A percentile compares a stretch with the other conserved stretches of the same genome.
Conservation (phyloP, 1,284 basidiomycete species). For the Tilletia setariae region DNA sequence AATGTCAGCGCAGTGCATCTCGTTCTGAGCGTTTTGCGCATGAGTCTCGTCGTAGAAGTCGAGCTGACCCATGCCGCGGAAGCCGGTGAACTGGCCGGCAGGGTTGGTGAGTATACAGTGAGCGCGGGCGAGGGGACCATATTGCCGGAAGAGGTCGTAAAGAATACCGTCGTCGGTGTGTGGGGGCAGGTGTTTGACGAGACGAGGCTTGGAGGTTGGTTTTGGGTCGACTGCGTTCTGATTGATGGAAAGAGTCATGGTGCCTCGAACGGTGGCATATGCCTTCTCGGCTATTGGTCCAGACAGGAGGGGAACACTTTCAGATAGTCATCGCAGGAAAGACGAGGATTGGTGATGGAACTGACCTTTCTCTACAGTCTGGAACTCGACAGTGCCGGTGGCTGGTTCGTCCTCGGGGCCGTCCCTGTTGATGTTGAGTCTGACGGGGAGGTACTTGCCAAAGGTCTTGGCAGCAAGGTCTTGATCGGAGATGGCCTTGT, state of each 20-base stretch:
- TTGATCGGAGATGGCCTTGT: slow-evolving; percentile 34
- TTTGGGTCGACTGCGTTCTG: slow-evolving; percentile 28
- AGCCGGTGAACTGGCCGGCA: slow-evolving; percentile 41
- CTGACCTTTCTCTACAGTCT: slow-evolving; percentile 40
- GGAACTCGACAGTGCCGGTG: slow-evolving; percentile 45
- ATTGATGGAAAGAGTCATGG: slow-evolving; percentile 30
- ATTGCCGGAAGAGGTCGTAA: slow-evolving; percentile 44
- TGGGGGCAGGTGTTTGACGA: slow-evolving; percentile 43
- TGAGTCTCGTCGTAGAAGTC: slow-evolving; percentile 39
- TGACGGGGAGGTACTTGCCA: slow-evolving; percentile 33
- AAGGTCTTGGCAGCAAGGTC: slow-evolving; percentile 39
- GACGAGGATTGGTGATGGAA: not conserved
- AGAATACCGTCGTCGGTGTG: slow-evolving; percentile 34
- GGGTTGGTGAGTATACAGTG: slow-evolving; percentile 40
- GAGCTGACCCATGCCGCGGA: slow-evolving; percentile 43
- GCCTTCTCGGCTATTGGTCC: slow-evolving; percentile 37
- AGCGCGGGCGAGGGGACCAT: slow-evolving; percentile 36
- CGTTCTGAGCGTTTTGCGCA: slow-evolving; percentile 36
- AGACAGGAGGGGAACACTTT: not conserved
- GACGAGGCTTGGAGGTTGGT: slow-evolving; percentile 34
- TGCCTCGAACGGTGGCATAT: slow-evolving; percentile 35
- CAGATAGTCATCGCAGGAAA: not conserved
- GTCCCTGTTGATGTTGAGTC: slow-evolving; percentile 32
- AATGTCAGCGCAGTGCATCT: slow-evolving; percentile 44
- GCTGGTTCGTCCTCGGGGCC: slow-evolving; percentile 26